phyloP scores from a whole-genome alignment of 192 early-diverging fungal genomes.

The Coemansia aciculifera region DNA sequence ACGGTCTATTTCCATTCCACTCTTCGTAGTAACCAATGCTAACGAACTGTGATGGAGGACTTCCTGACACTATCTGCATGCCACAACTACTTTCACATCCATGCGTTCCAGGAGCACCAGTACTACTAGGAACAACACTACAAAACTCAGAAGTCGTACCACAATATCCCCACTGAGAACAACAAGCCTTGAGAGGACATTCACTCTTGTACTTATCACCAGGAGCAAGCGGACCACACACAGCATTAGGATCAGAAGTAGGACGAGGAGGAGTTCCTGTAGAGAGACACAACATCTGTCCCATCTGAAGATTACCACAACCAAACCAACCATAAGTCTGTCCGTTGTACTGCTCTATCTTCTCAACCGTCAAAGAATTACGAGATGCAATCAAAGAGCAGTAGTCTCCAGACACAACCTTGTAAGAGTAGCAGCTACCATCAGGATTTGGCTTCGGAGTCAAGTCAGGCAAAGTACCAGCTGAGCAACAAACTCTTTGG shows the following conservation, averaged over 20 bases:
- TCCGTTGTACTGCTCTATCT: neutral
- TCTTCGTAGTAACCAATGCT: constrained; percentile 32
- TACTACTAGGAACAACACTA: neutral
- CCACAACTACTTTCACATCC: neutral
- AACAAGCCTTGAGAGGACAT: neutral
- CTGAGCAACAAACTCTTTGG: neutral
- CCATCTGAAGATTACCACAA: neutral
- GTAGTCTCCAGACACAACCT: neutral
- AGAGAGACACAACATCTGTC: neutral
- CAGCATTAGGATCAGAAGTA: neutral
- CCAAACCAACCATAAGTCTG: neutral
- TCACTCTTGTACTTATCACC: neutral
- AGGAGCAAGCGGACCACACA: neutral
- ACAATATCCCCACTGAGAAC: neutral
- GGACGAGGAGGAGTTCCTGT: neutral
- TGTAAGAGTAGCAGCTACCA: neutral
- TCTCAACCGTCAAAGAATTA: neutral
- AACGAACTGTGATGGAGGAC: constrained; percentile 13
- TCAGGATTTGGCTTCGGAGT: neutral
- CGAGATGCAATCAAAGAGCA: neutral
- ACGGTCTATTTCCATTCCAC: constrained; percentile 19
- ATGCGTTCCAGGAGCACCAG: neutral
- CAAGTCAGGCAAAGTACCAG: neutral
- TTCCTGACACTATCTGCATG: neutral
- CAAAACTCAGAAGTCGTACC: neutral